Evolutionary conservation across 495 filamentous ascomycete species (phyloP).

Genomic region (Penicillium egyptiacum): DNA sequence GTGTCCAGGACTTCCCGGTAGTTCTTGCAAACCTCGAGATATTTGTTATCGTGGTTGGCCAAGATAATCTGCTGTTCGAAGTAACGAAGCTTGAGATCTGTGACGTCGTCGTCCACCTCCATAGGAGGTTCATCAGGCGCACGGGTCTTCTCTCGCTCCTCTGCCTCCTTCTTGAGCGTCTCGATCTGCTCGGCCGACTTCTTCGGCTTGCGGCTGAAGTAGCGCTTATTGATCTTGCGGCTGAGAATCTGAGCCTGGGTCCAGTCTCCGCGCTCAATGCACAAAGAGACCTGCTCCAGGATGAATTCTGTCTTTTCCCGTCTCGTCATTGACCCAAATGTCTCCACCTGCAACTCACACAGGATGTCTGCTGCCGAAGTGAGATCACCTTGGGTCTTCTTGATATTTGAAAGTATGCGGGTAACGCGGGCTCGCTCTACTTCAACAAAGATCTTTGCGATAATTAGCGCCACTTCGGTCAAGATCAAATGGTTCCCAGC

Average conservation of each 20-base stretch:
- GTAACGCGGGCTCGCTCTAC: constrained; percentile 96
- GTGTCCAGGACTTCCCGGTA: constrained; percentile 95
- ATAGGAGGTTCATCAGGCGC: constrained; percentile 69
- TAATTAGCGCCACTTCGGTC: constrained; percentile 8
- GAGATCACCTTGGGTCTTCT: constrained; percentile 89
- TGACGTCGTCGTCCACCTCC: constrained; percentile 84
- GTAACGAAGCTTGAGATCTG: constrained; percentile 91
- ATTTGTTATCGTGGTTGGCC: constrained; percentile 95
- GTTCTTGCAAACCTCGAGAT: constrained; percentile 95
- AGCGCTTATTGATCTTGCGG: constrained; percentile 94
- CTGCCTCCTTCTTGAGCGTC: constrained; percentile 81
- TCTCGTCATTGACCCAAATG: constrained; percentile 95
- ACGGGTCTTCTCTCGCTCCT: constrained; percentile 74
- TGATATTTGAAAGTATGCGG: constrained; percentile 92
- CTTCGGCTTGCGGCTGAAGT: constrained; percentile 84
- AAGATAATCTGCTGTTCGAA: constrained; percentile 95
- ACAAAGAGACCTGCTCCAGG: constrained; percentile 88
- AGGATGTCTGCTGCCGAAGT: constrained; percentile 87
- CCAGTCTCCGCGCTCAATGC: constrained; percentile 95
- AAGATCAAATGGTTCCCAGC: constrained; percentile 13
- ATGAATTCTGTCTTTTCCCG: constrained; percentile 99
- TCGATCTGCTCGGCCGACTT: constrained; percentile 83
- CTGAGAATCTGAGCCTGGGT: constrained; percentile 91
- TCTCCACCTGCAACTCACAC: constrained; percentile 97
- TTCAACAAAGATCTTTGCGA: constrained; percentile 86